Conservation (phyloP, 306 rosid genomes). For the Citrullus amarus region DNA sequence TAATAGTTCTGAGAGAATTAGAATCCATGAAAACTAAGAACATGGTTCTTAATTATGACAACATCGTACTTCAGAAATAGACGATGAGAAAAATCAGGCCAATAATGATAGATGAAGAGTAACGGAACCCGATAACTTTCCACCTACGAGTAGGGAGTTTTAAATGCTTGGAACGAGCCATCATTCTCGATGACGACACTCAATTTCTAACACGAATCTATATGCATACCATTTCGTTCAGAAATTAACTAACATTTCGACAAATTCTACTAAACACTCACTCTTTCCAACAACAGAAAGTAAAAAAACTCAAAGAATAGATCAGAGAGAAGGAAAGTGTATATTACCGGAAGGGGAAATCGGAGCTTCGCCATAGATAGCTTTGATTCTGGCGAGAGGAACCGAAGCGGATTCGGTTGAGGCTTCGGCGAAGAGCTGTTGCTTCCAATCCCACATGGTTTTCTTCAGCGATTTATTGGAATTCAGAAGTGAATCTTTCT, state of each 20-base stretch:
- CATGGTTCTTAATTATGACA: background rate
- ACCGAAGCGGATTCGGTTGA: conserved; percentile 30
- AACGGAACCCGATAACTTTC: background rate
- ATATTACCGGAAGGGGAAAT: conserved; percentile 36
- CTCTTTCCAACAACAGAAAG: background rate
- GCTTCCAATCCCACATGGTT: conserved; percentile 76
- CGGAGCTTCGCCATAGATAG: conserved; percentile 57
- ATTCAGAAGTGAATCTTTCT: conserved; percentile 48
- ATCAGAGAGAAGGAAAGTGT: background rate
- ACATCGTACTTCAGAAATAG: background rate
- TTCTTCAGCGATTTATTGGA: conserved; percentile 57
- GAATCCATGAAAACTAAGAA: background rate
- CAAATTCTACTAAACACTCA: background rate
- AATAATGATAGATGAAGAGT: background rate
- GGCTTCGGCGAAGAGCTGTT: conserved; percentile 62
- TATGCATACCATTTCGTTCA: background rate
- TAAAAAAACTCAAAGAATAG: background rate
- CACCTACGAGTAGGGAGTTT: background rate
- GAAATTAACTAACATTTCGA: background rate
- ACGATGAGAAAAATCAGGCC: background rate
- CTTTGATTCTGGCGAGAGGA: conserved; percentile 50
- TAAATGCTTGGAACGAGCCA: background rate
- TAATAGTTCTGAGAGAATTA: background rate
- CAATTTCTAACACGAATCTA: background rate
- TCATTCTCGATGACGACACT: background rate